Evolutionary conservation across 495 filamentous ascomycete species (phyloP).

Genomic region (Penicillium turbatum): DNA sequence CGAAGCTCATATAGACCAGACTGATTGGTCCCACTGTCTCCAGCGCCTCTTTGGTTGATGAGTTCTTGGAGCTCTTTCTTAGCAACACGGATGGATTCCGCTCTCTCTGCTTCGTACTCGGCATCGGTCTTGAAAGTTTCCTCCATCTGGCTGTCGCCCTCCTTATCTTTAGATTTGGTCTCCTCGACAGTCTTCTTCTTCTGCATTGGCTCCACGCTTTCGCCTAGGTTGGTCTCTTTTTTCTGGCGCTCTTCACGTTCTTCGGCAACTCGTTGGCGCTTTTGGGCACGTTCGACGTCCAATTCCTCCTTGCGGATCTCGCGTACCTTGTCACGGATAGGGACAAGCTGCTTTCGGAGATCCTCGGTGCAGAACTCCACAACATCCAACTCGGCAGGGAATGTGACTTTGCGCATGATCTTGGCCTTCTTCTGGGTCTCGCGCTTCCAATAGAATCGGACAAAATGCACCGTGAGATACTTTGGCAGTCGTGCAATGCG

Average conservation of each 20-base stretch:
- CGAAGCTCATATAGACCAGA: slow-evolving; percentile 93
- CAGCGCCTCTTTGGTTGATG: slow-evolving; percentile 63
- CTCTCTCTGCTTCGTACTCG: slow-evolving; percentile 79
- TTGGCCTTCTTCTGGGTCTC: slow-evolving; percentile 96
- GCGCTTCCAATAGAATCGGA: slow-evolving; percentile 96
- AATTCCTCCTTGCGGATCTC: slow-evolving; percentile 93
- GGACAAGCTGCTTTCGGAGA: slow-evolving; percentile 74
- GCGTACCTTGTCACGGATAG: slow-evolving; percentile 89
- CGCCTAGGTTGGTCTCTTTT: slow-evolving; percentile 37
- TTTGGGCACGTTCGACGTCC: slow-evolving; percentile 80
- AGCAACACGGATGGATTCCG: slow-evolving; percentile 62
- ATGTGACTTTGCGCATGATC: slow-evolving; percentile 98
- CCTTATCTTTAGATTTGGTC: slow-evolving; percentile 52
- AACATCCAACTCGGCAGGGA: slow-evolving; percentile 86
- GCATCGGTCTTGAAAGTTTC: slow-evolving; percentile 88
- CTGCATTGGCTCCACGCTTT: slow-evolving; percentile 42
- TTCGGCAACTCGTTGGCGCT: slow-evolving; percentile 75
- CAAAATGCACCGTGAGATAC: slow-evolving; percentile 94
- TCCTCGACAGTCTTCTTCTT: slow-evolving; percentile 50
- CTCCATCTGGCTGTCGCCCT: slow-evolving; percentile 66
- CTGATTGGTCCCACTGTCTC: slow-evolving; percentile 80
- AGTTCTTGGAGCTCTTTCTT: slow-evolving; percentile 81
- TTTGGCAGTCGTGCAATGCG: slow-evolving; percentile 85
- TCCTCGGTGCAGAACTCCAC: slow-evolving; percentile 95
- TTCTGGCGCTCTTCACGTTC: slow-evolving; percentile 52